These are phyloP conservation scores for Lecanicillium sp. DNA, from an alignment of 2,329 filamentous ascomycete genomes.

Conservation along the genomic window DNA sequence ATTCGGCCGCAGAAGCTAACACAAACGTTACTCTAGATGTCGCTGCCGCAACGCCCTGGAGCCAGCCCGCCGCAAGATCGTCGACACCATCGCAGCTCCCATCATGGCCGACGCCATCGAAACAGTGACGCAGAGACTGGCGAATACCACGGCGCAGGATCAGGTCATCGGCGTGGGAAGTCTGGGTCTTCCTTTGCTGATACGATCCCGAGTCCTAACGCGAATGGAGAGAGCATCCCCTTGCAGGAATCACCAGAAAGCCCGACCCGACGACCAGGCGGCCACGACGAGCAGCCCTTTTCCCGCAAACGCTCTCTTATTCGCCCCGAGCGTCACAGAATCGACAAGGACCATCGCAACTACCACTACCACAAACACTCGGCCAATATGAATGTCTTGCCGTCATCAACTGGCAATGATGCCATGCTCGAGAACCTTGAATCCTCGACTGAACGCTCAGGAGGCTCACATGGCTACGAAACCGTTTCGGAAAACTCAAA, in stretches of 20 bases:
- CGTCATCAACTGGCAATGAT: constrained; percentile 88
- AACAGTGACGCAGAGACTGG: constrained; percentile 58
- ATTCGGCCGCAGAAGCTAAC: background rate
- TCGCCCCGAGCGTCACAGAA: constrained; percentile 76
- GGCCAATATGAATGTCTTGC: constrained; percentile 80
- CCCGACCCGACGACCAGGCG: background rate
- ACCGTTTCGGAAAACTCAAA: constrained; percentile 35
- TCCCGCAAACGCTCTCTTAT: constrained; percentile 80
- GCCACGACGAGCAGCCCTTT: constrained; percentile 26
- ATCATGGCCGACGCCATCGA: constrained; percentile 2
- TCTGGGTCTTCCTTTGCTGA: constrained; percentile 52
- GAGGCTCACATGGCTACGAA: constrained; percentile 35
- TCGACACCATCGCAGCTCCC: constrained; percentile 5
- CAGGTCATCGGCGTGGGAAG: constrained; percentile 44
- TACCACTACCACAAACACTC: constrained; percentile 95
- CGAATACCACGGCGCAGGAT: constrained; percentile 33
- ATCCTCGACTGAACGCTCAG: constrained; percentile 48
- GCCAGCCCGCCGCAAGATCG: constrained; percentile 1
- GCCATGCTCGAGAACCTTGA: constrained; percentile 75
- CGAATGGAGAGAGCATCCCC: constrained; percentile 38
- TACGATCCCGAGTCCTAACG: constrained; percentile 45
- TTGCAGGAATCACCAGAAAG: background rate
- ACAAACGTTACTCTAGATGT: constrained; percentile 6
- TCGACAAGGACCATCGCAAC: constrained; percentile 82
- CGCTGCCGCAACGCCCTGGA: constrained; percentile 6